A percentile compares a stretch with the other conserved stretches of the same genome.
phyloP scores from a whole-genome alignment of 768 basidiomycete genomes.

The Trichaptum fuscoviolaceum region DNA sequence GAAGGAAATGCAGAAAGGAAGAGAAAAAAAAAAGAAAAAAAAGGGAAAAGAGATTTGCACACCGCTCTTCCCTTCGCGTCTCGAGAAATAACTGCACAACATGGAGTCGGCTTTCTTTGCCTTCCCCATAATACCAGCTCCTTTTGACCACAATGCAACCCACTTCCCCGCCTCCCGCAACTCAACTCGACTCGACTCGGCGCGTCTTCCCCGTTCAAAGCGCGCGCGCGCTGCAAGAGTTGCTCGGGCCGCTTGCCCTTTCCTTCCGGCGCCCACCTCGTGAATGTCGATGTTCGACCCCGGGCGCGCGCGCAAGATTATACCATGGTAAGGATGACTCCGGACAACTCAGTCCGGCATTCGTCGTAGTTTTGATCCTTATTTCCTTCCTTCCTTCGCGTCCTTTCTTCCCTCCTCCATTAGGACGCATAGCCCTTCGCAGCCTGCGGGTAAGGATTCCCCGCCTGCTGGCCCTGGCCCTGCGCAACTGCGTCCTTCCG shows the following conservation, averaged over 20 bases:
- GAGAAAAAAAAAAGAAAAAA: not conserved
- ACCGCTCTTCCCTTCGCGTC: not conserved
- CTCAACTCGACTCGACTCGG: constrained; percentile 4
- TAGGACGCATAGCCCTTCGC: constrained; percentile 4
- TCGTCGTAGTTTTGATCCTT: no score
- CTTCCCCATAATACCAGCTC: constrained; percentile 28
- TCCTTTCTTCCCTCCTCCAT: not conserved
- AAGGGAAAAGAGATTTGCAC: no score
- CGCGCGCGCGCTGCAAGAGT: no score
- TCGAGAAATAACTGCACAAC: constrained; percentile 1
- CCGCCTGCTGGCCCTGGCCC: not conserved
- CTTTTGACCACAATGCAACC: constrained; percentile 18
- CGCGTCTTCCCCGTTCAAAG: not conserved
- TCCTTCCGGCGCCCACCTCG: no score
- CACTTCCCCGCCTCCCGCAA: constrained; percentile 43
- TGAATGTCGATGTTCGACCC: no score
- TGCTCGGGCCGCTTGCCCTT: no score
- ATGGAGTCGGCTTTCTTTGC: constrained; percentile 23
- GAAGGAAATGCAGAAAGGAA: not conserved
- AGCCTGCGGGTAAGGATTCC: not conserved
- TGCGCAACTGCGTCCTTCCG: constrained; percentile 37
- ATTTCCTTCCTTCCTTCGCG: not conserved
- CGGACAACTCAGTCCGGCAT: no score
- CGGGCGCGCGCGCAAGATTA: no score
- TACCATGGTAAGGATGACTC: no score